Conservation (phyloP, 2,329 filamentous ascomycete genomes). For the Fusarium tuaranense region DNA sequence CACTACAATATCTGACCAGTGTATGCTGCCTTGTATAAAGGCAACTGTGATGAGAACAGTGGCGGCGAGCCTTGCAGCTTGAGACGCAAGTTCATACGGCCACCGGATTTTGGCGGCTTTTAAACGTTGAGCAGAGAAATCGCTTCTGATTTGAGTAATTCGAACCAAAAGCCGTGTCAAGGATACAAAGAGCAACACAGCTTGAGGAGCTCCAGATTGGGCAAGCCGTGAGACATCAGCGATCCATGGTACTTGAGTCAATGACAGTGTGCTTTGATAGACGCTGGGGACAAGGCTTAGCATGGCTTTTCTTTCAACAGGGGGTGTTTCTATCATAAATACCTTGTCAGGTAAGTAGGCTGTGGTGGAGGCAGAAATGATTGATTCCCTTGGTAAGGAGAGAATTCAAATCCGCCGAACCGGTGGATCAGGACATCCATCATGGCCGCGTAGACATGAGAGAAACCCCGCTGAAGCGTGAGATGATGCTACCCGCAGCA, state of each 20-base stretch:
- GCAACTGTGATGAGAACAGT: conserved; percentile 55
- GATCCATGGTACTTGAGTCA: conserved; percentile 52
- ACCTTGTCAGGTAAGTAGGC: conserved; percentile 30
- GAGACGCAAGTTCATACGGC: conserved; percentile 57
- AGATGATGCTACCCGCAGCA: background rate
- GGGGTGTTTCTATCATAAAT: conserved; percentile 10
- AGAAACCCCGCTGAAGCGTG: background rate
- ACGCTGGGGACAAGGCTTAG: conserved; percentile 20
- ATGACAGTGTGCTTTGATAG: conserved; percentile 23
- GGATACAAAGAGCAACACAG: conserved; percentile 52
- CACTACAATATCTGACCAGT: conserved; percentile 52
- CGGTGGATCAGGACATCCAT: conserved; percentile 50
- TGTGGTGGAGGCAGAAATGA: conserved; percentile 25
- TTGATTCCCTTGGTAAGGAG: conserved; percentile 41
- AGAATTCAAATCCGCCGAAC: conserved; percentile 47
- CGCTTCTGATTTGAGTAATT: conserved; percentile 48
- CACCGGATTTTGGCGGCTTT: conserved; percentile 55
- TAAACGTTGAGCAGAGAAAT: conserved; percentile 38
- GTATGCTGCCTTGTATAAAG: conserved; percentile 48
- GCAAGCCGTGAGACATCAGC: conserved; percentile 52
- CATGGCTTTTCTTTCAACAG: background rate
- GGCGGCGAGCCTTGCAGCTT: conserved; percentile 54
- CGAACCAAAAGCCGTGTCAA: conserved; percentile 50
- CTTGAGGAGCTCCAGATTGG: conserved; percentile 56
- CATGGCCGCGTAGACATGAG: conserved; percentile 35